Conservation (phyloP, 2,329 filamentous ascomycete genomes). For the Endoconidiophora polonica region DNA sequence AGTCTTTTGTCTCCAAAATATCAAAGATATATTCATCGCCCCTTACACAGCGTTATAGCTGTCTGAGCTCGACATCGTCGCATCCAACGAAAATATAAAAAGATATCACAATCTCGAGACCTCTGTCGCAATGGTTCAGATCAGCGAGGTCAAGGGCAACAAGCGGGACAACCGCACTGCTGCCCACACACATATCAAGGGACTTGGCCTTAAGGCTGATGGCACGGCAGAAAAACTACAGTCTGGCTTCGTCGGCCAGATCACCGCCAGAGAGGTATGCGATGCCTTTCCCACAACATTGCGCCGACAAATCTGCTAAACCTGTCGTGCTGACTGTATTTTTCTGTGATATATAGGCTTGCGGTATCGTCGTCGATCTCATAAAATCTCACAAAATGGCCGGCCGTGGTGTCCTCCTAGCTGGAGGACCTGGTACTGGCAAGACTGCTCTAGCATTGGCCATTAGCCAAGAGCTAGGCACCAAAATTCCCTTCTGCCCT, state of each 20-base stretch:
- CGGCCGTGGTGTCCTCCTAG: constrained; percentile 78
- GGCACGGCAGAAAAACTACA: constrained; percentile 67
- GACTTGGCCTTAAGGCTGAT: constrained; percentile 71
- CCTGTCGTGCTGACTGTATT: background rate
- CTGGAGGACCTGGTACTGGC: constrained; percentile 87
- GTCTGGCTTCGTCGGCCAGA: constrained; percentile 80
- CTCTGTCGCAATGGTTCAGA: constrained; percentile 51
- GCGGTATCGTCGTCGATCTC: constrained; percentile 87
- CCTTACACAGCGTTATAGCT: no score
- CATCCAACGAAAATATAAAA: background rate
- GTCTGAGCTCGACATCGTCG: background rate
- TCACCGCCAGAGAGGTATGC: constrained; percentile 67
- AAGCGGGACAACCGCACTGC: constrained; percentile 91
- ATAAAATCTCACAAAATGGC: constrained; percentile 97
- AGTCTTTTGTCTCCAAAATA: no score
- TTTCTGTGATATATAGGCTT: constrained; percentile 42
- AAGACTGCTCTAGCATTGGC: constrained; percentile 94
- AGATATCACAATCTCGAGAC: background rate
- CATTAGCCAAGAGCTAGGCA: constrained; percentile 91
- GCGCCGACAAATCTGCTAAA: no score
- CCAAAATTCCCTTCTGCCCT: constrained; percentile 95
- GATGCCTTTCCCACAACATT: no score
- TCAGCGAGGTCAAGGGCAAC: constrained; percentile 89
- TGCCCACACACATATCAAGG: constrained; percentile 95
- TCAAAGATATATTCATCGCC: no score